Conservation (phyloP, 139 green algal genomes). For the Chlorella ohadii region DNA sequence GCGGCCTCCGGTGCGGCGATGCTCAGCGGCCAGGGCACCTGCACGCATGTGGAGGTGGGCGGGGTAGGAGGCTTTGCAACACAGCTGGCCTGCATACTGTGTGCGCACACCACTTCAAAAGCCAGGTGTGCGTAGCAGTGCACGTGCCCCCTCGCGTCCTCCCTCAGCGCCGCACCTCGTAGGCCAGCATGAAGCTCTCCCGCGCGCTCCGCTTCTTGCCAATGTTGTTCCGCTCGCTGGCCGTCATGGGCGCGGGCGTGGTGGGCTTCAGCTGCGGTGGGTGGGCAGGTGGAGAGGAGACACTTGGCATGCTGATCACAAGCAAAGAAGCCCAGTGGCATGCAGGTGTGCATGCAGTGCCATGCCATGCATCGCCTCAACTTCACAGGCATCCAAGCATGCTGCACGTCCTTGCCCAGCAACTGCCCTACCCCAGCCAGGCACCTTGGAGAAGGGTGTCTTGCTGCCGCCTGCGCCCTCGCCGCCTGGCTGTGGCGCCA, state of each 20-base stretch:
- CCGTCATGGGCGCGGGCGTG: constrained; percentile 41
- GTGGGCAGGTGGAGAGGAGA: background rate
- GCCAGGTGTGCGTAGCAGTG: too few relatives aligned
- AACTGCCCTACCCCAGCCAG: background rate
- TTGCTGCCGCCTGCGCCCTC: constrained; percentile 1
- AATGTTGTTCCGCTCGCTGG: constrained; percentile 29
- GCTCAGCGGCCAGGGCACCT: constrained; percentile 79
- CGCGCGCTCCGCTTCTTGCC: constrained; percentile 45
- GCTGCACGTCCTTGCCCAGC: too few relatives aligned
- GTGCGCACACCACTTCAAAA: too few relatives aligned
- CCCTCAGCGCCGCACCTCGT: too few relatives aligned
- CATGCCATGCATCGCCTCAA: too few relatives aligned
- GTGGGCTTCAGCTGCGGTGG: constrained; percentile 14
- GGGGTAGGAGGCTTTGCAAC: background rate
- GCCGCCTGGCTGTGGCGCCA: background rate
- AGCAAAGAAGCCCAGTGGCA: too few relatives aligned
- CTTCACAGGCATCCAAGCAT: too few relatives aligned
- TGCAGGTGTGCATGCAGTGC: too few relatives aligned
- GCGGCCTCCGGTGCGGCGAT: constrained; percentile 78
- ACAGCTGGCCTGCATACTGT: too few relatives aligned
- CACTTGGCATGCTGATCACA: background rate
- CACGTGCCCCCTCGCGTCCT: too few relatives aligned
- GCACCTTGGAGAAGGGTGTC: constrained; percentile 26
- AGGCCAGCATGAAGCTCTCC: constrained; percentile 71
- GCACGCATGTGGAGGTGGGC: background rate